Evolutionary conservation across 306 rosid genomes (phyloP).

Genomic region (Vigna radiata): DNA sequence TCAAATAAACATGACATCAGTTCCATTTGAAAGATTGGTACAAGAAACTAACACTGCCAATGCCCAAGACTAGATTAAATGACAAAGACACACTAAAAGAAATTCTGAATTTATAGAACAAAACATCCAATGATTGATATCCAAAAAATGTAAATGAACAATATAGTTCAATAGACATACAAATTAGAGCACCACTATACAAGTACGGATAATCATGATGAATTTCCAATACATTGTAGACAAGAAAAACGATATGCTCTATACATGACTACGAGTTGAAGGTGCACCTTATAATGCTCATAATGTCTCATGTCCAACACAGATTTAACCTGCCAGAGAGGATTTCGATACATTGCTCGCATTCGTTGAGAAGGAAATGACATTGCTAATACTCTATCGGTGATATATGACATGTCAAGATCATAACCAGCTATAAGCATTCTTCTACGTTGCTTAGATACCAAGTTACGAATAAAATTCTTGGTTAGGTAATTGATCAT

Average conservation of each 20-base stretch:
- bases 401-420: slow-evolving; percentile 96
- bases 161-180: neutral
- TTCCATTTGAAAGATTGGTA: slow-evolving; percentile 1
- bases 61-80: neutral
- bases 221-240: neutral
- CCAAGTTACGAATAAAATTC: slow-evolving; percentile 84
- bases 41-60: neutral
- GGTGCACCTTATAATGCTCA: slow-evolving; percentile 77
- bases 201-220: neutral
- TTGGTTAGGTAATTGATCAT: slow-evolving; percentile 72
- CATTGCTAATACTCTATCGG: slow-evolving; percentile 87
- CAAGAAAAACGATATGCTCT: slow-evolving; percentile 6
- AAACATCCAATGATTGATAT: neutral
- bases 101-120: neutral
- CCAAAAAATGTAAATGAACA: neutral
- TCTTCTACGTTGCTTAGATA: slow-evolving; percentile 86
- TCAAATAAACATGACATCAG: neutral
- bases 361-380: slow-evolving; percentile 92
- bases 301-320: slow-evolving; percentile 88
- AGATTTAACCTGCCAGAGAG: slow-evolving; percentile 98
- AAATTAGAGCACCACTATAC: neutral
- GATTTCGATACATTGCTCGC: slow-evolving; percentile 93
- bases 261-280: slow-evolving; percentile 36
- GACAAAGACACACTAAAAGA: neutral
- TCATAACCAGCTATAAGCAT: slow-evolving; percentile 96